Conservation (phyloP, 768 basidiomycete species). For the Kwoniella newhampshirensis region DNA sequence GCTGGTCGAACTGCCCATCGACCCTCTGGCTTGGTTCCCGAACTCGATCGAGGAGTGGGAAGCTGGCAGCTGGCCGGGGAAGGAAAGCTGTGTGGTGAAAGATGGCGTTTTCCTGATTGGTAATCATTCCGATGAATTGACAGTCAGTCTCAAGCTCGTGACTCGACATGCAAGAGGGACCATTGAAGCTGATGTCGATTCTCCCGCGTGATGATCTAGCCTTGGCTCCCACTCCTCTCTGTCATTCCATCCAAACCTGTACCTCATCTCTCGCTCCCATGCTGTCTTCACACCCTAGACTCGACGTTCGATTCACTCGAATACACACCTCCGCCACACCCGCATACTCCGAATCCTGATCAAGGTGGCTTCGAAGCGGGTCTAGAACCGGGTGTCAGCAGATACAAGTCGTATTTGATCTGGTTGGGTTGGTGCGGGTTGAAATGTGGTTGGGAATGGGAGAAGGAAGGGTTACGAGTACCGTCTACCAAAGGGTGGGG, state of each 20-base stretch:
- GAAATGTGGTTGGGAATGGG: constrained; percentile 80
- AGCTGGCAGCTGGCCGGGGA: constrained; percentile 31
- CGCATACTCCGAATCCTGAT: constrained; percentile 24
- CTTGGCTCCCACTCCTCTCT: constrained; percentile 86
- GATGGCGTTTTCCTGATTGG: constrained; percentile 75
- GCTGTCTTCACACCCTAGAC: constrained; percentile 65
- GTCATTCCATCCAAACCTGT: constrained; percentile 41
- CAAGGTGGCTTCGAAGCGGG: constrained; percentile 48
- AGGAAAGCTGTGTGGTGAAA: constrained; percentile 50
- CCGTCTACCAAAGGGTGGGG: constrained; percentile 95
- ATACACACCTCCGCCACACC: constrained; percentile 39
- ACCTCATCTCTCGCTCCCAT: constrained; percentile 66
- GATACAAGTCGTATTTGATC: constrained; percentile 79
- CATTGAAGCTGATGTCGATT: neutral
- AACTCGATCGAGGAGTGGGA: constrained; percentile 43
- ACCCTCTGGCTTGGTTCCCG: constrained; percentile 59
- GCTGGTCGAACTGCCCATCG: constrained; percentile 69
- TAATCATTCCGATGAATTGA: constrained; percentile 94
- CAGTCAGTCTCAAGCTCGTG: constrained; percentile 51
- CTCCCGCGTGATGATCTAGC: too few species aligned
- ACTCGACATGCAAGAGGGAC: too few species aligned
- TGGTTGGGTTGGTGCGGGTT: constrained; percentile 76
- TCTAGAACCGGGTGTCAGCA: constrained; percentile 59
- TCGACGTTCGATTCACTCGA: constrained; percentile 64
- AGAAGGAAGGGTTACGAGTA: constrained; percentile 81